phyloP scores from a whole-genome alignment of 2,329 filamentous ascomycete genomes.

The Fusarium scirpi region DNA sequence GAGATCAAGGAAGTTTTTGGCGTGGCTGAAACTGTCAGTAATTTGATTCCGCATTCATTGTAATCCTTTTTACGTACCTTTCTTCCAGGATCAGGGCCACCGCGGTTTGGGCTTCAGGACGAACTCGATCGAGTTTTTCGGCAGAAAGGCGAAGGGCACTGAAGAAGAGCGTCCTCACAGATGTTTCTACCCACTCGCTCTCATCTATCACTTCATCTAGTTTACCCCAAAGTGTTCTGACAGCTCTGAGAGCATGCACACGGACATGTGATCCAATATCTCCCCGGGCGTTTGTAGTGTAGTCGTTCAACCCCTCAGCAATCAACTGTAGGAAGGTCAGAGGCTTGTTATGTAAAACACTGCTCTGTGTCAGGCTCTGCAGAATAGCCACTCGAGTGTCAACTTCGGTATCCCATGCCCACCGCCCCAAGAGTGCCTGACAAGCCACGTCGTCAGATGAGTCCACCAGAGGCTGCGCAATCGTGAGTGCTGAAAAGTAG shows the following conservation, averaged over 20 bases:
- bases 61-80: slow-evolving; percentile 53
- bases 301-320: slow-evolving; percentile 79
- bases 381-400: slow-evolving; percentile 68
- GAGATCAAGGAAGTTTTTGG: slow-evolving; percentile 52
- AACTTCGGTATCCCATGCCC: slow-evolving; percentile 62
- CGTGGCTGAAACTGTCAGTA: slow-evolving; percentile 51
- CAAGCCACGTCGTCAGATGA: slow-evolving; percentile 52
- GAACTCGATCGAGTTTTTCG: slow-evolving; percentile 91
- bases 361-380: slow-evolving; percentile 63
- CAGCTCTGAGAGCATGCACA: slow-evolving; percentile 81
- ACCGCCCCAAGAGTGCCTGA: slow-evolving; percentile 63
- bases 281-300: slow-evolving; percentile 88
- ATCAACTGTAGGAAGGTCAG: slow-evolving; percentile 60
- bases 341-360: slow-evolving; percentile 57
- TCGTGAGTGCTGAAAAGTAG: slow-evolving; percentile 66
- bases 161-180: slow-evolving; percentile 59
- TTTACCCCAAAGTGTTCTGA: slow-evolving; percentile 70
- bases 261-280: slow-evolving; percentile 91
- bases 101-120: slow-evolving; percentile 72
- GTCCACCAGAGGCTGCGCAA: slow-evolving; percentile 59
- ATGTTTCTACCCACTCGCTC: slow-evolving; percentile 45
- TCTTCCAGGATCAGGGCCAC: slow-evolving; percentile 59
- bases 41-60: background rate
- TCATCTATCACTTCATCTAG: slow-evolving; percentile 40
- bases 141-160: slow-evolving; percentile 76